Conservation (phyloP, 1,139 yeast species). For the Suhomyces anneliseae region DNA sequence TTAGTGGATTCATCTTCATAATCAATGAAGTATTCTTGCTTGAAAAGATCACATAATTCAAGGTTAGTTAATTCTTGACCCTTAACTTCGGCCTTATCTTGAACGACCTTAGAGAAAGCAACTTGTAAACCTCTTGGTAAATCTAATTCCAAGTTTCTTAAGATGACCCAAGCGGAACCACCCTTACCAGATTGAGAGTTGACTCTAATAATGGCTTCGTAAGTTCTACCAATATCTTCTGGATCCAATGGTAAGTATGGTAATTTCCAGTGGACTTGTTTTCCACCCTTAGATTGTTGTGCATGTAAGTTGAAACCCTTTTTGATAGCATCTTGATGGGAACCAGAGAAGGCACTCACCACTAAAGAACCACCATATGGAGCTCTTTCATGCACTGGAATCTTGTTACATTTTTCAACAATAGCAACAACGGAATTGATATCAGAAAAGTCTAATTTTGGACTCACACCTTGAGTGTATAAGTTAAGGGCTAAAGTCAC, state of each 20-base stretch:
- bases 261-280: conserved; percentile 63
- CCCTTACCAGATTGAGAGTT: conserved; percentile 98
- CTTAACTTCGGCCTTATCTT: conserved; percentile 71
- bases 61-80: conserved; percentile 81
- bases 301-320: conserved; percentile 79
- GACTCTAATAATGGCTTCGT: conserved; percentile 96
- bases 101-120: conserved; percentile 83
- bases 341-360: conserved; percentile 94
- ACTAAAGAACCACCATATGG: conserved; percentile 97
- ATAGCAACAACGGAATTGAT: conserved; percentile 77
- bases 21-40: conserved; percentile 65
- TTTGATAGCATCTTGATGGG: conserved; percentile 98
- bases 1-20: conserved; percentile 35
- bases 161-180: conserved; percentile 97
- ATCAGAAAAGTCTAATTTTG: conserved; percentile 85
- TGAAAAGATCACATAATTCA: conserved; percentile 78
- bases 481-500: conserved; percentile 90
- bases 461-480: conserved; percentile 91
- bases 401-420: conserved; percentile 92
- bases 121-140: conserved; percentile 91
- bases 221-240: conserved; percentile 91
- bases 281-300: conserved; percentile 32
- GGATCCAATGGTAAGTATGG: conserved; percentile 98
- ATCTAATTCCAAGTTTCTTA: conserved; percentile 84
- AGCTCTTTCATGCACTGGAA: conserved; percentile 89